phyloP scores from a whole-genome alignment of 768 basidiomycete genomes.

The Leccinum broughii region DNA sequence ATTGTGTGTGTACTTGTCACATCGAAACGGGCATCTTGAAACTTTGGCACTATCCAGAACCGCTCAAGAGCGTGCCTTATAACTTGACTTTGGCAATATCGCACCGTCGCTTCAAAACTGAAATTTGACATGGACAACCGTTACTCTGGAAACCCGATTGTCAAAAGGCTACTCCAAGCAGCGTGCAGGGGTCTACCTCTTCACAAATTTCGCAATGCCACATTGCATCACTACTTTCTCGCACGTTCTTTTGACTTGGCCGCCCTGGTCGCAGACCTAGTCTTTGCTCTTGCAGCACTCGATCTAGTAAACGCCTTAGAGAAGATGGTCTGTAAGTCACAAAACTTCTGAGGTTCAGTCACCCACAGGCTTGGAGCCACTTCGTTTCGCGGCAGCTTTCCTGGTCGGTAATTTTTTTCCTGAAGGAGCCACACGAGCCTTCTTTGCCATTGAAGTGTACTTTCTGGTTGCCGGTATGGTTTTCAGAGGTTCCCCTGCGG shows the following conservation, averaged over 20 bases:
- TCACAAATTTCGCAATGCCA: not conserved
- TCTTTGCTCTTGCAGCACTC: constrained; percentile 1
- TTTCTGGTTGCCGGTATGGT: constrained; percentile 12
- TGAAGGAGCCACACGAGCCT: constrained; percentile 14
- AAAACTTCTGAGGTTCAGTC: not conserved
- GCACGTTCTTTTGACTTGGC: not conserved
- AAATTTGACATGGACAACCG: not conserved
- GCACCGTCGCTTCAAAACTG: constrained; percentile 3
- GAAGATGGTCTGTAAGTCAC: not conserved
- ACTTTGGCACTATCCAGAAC: not conserved
- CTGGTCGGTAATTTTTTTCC: constrained; percentile 11
- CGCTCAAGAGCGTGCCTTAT: not conserved
- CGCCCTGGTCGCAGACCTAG: not conserved
- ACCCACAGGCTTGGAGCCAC: constrained; percentile 14
- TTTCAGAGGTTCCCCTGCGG: constrained; percentile 6
- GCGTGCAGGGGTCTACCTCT: not conserved
- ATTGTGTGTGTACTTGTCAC: not conserved
- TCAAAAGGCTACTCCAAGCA: not conserved
- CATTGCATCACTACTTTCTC: not conserved
- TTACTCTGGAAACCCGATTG: not conserved
- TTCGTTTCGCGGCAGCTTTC: constrained; percentile 4
- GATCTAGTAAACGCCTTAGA: constrained; percentile 6
- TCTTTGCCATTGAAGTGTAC: constrained; percentile 30
- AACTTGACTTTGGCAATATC: not conserved
- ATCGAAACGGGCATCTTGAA: not conserved